Evolutionary conservation across 192 early-diverging fungal species (phyloP), one percentile per base, ranked within the genome.

Genomic region (Coemansia sp.): DNA sequence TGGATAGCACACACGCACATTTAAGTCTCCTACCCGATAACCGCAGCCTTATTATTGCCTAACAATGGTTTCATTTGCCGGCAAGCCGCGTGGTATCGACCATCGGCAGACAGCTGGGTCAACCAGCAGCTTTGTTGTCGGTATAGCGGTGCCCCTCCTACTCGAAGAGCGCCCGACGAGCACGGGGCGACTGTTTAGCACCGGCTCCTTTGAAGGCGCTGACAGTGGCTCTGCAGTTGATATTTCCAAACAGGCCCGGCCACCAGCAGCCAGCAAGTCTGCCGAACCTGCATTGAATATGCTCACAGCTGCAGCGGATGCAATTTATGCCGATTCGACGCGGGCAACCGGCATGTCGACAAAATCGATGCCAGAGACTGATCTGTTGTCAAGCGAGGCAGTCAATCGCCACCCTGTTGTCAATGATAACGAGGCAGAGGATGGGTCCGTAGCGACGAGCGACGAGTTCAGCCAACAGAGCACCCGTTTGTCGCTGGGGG

Each of bases 401-500:
- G n/a, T n/a, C n/a, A n/a, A n/a, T n/a, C n/a, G n/a, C n/a, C n/a
- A n/a, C n/a, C n/a, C n/a, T n/a, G n/a, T n/a, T n/a, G n/a, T n/a
- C n/a, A n/a, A n/a, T n/a, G n/a, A n/a, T n/a, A n/a, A n/a, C n/a
- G n/a, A n/a, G n/a, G n/a, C n/a, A n/a, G n/a, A n/a, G n/a, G n/a
- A n/a, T n/a, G n/a, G n/a, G n/a, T n/a, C n/a, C n/a, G n/a, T n/a
- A n/a, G n/a, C n/a, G n/a, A n/a, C n/a, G n/a, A n/a, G n/a, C n/a
- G n/a, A n/a, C n/a, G n/a, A n/a, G n/a, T n/a, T n/a, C 47, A 17
- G 40, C 17, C 8, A 42, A 22, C 8, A 17, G 3, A 50, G 14
- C 9, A 52, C 45, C 5, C 28, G 35, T 34, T 9, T 67, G 38
- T 60, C 64, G 19, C 40, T 15, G 20, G 27, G 43, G 3, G 66